Evolutionary conservation across 2,329 filamentous ascomycete species (phyloP).

Genomic region (Sporothrix phasma): DNA sequence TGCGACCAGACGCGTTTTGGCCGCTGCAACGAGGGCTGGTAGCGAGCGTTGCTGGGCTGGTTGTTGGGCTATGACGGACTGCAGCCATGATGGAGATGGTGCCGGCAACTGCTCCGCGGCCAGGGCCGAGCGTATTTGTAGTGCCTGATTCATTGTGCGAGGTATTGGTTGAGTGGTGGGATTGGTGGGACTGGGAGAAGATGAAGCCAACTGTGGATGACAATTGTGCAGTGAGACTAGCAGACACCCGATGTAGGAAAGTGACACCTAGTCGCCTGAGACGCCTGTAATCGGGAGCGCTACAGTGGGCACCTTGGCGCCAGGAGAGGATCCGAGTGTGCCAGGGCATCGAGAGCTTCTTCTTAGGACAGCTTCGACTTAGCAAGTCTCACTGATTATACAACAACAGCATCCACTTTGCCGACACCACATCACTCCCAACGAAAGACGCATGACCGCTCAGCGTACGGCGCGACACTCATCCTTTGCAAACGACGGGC

Average conservation of each 20-base stretch:
- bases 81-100: conserved; percentile 50
- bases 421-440: background rate
- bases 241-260: background rate
- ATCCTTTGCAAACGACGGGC: background rate
- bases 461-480: background rate
- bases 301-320: background rate
- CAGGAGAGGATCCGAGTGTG: background rate
- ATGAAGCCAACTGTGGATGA: background rate
- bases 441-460: background rate
- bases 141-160: conserved; percentile 28
- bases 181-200: background rate
- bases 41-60: conserved; percentile 35
- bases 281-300: background rate
- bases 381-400: background rate
- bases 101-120: conserved; percentile 44
- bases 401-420: background rate
- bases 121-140: conserved; percentile 44
- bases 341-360: background rate
- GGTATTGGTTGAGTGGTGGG: too few relatives aligned
- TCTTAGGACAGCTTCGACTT: background rate
- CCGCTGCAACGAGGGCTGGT: conserved; percentile 65
- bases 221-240: background rate
- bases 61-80: conserved; percentile 44
- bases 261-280: conserved; percentile 11
- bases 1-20: conserved; percentile 67